Evolutionary conservation across 2,329 filamentous ascomycete species (phyloP), one percentile per base, ranked within the genome.

Genomic region (Stachybotrys echinatus): DNA sequence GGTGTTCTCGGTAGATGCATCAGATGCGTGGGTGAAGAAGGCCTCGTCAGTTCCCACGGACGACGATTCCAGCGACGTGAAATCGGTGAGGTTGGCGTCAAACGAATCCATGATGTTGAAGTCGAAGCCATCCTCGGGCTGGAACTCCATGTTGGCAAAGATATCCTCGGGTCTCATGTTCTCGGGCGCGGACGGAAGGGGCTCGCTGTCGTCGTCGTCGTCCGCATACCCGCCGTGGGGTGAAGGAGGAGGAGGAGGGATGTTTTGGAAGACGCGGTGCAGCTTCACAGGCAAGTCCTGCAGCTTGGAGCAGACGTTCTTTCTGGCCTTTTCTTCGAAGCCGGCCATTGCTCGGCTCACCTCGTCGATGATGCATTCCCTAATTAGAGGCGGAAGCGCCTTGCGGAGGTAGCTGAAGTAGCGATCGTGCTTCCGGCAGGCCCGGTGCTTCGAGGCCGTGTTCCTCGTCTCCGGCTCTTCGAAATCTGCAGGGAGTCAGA

Each of bases 311-410:
- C n/a, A 42, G 42, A 54, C 48, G 17, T 48, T 52, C 17, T 39
- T 38, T 42, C 50, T 50, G 52, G 51, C 46, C 27, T 49, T 39
- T 37, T 50, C 45, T 19, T 54, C 50, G 39, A 52, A 23, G 1
- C 27, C 38, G 14, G 39, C 19, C 5, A 52, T 52, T 19, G 38
- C 50, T 18, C 34, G 47, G 17, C 50, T 48, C n/a, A 54, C 52
- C 34, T 54, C 52, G 21, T 45, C 40, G 20, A 22, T 48, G 37
- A 38, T 47, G 47, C 22, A 52, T 52, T 47, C n/a, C 37, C 45
- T 23, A 49, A 45, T 23, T 31, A 48, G 19, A 22, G 14, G 23
- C 22, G 43, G 49, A 49, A 51, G n/a, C 40, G 39, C 18, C 12
- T 49, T 47, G 17, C 47, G 49, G 21, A 45, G 44, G 4, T 50